Evolutionary conservation across 140 eudicot genomes (phyloP).

Genomic region (Cichorium intybus): DNA sequence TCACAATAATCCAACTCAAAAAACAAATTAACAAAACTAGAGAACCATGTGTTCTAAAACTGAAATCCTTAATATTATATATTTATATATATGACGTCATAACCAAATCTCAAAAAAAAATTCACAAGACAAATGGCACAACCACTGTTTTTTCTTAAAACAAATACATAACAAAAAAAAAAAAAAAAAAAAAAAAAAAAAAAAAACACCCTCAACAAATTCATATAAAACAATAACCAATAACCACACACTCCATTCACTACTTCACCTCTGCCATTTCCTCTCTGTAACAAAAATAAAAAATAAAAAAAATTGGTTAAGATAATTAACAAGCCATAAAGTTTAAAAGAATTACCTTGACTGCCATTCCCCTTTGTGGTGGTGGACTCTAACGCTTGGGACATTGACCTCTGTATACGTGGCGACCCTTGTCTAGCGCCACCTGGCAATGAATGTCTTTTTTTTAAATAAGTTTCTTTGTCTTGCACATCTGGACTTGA

Average conservation of each 20-base stretch:
- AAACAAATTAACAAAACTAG: neutral
- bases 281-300: slow-evolving; percentile 44
- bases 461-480: slow-evolving; percentile 53
- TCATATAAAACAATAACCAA: slow-evolving; percentile 21
- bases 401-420: slow-evolving; percentile 60
- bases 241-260: slow-evolving; percentile 22
- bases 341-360: slow-evolving; percentile 43
- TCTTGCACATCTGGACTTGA: slow-evolving; percentile 91
- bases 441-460: slow-evolving; percentile 83
- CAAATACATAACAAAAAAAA: too few relatives aligned
- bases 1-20: neutral
- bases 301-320: neutral
- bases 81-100: slow-evolving; percentile 14
- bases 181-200: slow-evolving; percentile 20
- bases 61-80: slow-evolving; percentile 14
- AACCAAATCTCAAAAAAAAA: slow-evolving; percentile 8
- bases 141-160: too few relatives aligned
- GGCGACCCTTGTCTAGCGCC: slow-evolving; percentile 81
- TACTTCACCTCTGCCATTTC: slow-evolving; percentile 70
- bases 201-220: slow-evolving; percentile 18
- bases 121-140: too few relatives aligned
- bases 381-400: slow-evolving; percentile 57
- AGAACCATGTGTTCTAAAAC: neutral
- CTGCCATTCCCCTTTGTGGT: slow-evolving; percentile 62
- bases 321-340: too few relatives aligned